Evolutionary conservation across 2,329 filamentous ascomycete species (phyloP), one percentile per base, ranked within the genome.

Genomic region (Herpotrichia juniperi): DNA sequence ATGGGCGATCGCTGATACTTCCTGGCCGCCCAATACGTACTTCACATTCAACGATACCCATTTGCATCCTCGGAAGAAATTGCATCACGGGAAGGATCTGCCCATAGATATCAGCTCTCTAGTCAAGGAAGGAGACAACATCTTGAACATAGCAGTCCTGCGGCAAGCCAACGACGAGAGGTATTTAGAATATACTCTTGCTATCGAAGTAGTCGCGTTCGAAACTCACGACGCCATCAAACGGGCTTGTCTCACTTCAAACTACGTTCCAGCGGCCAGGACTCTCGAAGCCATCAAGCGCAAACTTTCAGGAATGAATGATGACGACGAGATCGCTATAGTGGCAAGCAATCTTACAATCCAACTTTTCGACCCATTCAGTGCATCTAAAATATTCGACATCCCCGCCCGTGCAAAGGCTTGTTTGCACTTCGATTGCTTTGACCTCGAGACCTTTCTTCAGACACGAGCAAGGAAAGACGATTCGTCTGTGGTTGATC

Each of bases 361-460:
- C 56, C 71, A 67, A 6, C 64, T 82, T 11, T 71, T 75, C 53
- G 80, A 82, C 48, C 79, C 80, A 0, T 77, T 79, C 58, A 74
- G 69, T 42, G 71, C 67, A 34, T 71, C 68, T 30, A 64, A 58
- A 7, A 73, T 94, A 10, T 92, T 89, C 68, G 77, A 83, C 4
- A 79, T 82, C 0, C 93, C 94, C 1, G 90, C 87, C 1, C 87
- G 93, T 24, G 87, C 91, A 22, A 76, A 65, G 7, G 62, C 72
- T 2, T 99, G 94, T 70, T 77, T 78, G 21, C 93, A 99, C 68
- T 78, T 88, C 30, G 91, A 97, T 67, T 96, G 92, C 68, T 97
- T 97, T 68, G 93, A 97, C 69, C 84, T 97, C 7, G 83, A 89
- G 17, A 93, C 84, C 1, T 97, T 91, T 78, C 81, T 99, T 8